Evolutionary conservation across 2,329 filamentous ascomycete species (phyloP), one percentile per base, ranked within the genome.

Genomic region (Penicillium polonicum): DNA sequence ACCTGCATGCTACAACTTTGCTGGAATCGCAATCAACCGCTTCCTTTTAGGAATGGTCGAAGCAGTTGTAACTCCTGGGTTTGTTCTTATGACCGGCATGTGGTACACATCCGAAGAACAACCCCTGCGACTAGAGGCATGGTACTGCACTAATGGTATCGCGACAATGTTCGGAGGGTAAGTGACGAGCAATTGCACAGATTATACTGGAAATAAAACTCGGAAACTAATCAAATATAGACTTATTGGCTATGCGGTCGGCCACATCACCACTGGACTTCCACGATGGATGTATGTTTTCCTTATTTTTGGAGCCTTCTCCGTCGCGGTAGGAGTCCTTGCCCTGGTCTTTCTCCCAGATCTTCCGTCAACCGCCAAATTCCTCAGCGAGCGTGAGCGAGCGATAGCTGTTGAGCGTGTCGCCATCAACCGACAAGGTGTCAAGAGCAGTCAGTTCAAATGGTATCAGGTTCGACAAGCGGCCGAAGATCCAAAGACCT

Each of bases 151-250:
- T 2, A 85, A 86, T 61, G 84, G 84, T 2, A 76, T 86, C 13
- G 84, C 83, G 2, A 84, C 82, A 13, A 85, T 85, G 80, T 83
- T 86, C 54, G 84, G 84, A n/a, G 83, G 68, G 66, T 70, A 79
- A 38, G 70, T 69, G 3, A 15, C 5, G 6, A 49, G 7, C 4
- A 21, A 46, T 1, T 15, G 5, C 12, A 12, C 27, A 45, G 3
- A 15, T 21, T 12, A 17, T 19, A 25, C 13, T 19, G 6, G 5
- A 25, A 8, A 27, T 21, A 7, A 21, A 42, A 10, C 0, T 12
- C 35, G 35, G 2, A 25, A 25, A 5, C 51, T 52, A 39, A 60
- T 9, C 2, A 1, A 10, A 19, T 17, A 10, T n/a, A 68, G 66
- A 0, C 69, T 85, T 1, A 78, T 85, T 10, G 82, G 82, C 1